A percentile compares a stretch with the other conserved stretches of the same genome.
Conservation (phyloP, 1,284 basidiomycete species). For the Phellopilus nigrolimitatus region DNA sequence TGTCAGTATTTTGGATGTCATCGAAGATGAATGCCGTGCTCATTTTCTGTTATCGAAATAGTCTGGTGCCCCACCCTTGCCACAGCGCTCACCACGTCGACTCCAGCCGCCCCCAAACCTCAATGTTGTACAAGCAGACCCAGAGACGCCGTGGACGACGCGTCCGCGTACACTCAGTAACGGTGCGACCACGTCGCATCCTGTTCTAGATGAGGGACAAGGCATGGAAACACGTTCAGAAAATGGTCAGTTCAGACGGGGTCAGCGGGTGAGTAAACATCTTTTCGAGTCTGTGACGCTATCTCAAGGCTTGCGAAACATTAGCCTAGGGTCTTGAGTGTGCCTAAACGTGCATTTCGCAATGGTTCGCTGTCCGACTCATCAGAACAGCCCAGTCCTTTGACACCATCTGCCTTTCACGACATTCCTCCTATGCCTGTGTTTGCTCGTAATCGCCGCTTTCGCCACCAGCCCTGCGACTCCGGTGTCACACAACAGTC, state of each 20-base stretch:
- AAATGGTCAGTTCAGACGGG: slow-evolving; percentile 7
- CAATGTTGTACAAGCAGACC: neutral
- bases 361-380: slow-evolving; percentile 29
- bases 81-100: slow-evolving; percentile 16
- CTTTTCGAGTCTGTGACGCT: neutral
- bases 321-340: slow-evolving; percentile 31
- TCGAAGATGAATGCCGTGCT: neutral
- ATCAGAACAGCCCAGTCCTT: slow-evolving; percentile 34
- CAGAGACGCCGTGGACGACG: slow-evolving; percentile 1
- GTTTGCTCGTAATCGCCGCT: slow-evolving; percentile 22
- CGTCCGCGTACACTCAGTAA: slow-evolving; percentile 15
- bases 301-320: neutral
- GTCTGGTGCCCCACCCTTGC: slow-evolving; percentile 13
- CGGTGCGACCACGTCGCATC: slow-evolving; percentile 8
- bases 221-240: slow-evolving; percentile 19
- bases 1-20: slow-evolving; percentile 3
- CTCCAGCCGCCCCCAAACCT: neutral
- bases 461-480: slow-evolving; percentile 36
- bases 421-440: slow-evolving; percentile 26
- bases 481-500: slow-evolving; percentile 51
- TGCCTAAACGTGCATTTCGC: slow-evolving; percentile 34
- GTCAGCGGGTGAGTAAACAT: slow-evolving; percentile 15
- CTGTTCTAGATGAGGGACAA: slow-evolving; percentile 6
- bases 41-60: slow-evolving; percentile 3
- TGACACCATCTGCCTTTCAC: slow-evolving; percentile 30